Evolutionary conservation across 768 basidiomycete species (phyloP).

Genomic region (Glaciozyma antarctica): DNA sequence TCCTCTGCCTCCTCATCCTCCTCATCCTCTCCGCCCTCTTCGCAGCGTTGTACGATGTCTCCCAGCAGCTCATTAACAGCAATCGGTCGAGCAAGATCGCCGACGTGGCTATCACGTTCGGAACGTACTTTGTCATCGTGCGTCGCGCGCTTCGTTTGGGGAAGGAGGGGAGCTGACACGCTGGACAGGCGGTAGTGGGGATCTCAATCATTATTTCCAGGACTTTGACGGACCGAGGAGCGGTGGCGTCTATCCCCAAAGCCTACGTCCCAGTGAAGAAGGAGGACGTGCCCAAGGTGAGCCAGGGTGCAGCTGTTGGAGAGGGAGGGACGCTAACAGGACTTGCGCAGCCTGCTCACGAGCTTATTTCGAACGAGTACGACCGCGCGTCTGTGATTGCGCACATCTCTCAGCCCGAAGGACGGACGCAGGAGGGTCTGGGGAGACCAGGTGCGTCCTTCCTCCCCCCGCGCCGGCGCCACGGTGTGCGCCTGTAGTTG

Average conservation of each 20-base stretch:
- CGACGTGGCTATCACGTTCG: slow-evolving; percentile 3
- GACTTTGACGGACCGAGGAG: background rate
- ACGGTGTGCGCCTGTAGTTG: too few relatives aligned
- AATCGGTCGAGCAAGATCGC: slow-evolving; percentile 1
- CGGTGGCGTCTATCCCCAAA: slow-evolving; percentile 5
- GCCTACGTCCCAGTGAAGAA: slow-evolving; percentile 7
- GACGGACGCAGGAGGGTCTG: slow-evolving; percentile 7
- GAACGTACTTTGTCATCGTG: slow-evolving; percentile 5
- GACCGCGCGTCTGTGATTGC: slow-evolving; percentile 13
- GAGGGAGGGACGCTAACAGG: background rate
- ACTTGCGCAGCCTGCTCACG: background rate
- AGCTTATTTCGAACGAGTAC: slow-evolving; percentile 14
- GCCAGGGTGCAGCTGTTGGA: background rate
- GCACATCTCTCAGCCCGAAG: slow-evolving; percentile 9
- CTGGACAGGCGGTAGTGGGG: slow-evolving; percentile 3
- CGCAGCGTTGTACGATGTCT: slow-evolving; percentile 4
- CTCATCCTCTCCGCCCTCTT: slow-evolving; percentile 1
- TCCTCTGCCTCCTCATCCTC: background rate
- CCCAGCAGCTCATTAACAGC: background rate
- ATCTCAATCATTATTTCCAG: background rate
- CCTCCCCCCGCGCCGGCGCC: background rate
- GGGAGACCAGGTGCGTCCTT: slow-evolving; percentile 3
- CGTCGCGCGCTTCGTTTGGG: background rate
- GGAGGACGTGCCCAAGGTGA: slow-evolving; percentile 5
- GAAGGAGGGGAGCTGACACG: too few relatives aligned